Evolutionary conservation across 805 yeast species (phyloP).

Genomic region (Zygosaccharomyces kombuchaensis): DNA sequence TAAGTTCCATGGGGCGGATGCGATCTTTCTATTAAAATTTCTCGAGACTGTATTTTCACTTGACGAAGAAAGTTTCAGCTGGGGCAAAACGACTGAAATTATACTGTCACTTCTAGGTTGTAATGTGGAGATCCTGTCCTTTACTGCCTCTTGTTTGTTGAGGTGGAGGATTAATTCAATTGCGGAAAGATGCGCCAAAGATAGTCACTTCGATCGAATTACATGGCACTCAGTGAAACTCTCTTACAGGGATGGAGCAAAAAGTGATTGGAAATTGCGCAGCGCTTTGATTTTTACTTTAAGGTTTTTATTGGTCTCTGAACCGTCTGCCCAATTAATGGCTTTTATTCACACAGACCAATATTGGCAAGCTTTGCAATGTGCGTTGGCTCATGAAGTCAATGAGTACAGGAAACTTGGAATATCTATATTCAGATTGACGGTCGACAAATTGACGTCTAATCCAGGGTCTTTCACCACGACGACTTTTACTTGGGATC

Average conservation of each 20-base stretch:
- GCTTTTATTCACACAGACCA: conserved; percentile 19
- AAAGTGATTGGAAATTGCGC: conserved; percentile 33
- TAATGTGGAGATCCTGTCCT: conserved; percentile 18
- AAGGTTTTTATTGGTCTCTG: conserved; percentile 41
- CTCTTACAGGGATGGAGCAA: conserved; percentile 31
- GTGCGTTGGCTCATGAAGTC: conserved; percentile 47
- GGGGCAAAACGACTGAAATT: conserved; percentile 14
- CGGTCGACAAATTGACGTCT: conserved; percentile 46
- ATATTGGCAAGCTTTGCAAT: conserved; percentile 58
- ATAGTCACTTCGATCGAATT: conserved; percentile 24
- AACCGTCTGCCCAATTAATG: conserved; percentile 6
- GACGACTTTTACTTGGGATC: conserved; percentile 16
- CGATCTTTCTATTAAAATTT: conserved; percentile 32
- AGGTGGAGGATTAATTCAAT: conserved; percentile 52
- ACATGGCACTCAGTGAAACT: conserved; percentile 47
- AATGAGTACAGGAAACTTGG: conserved; percentile 71
- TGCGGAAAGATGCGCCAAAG: conserved; percentile 15
- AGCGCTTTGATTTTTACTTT: conserved; percentile 54
- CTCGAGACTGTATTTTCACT: conserved; percentile 37
- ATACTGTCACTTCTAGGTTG: conserved; percentile 21
- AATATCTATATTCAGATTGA: conserved; percentile 57
- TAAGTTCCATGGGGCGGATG: conserved; percentile 1
- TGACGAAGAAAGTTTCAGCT: conserved; percentile 12
- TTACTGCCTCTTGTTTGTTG: conserved; percentile 26
- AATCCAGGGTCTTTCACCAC: conserved; percentile 10